A percentile compares a stretch with the other conserved stretches of the same genome.
These are phyloP conservation scores for Agrocybe praecox DNA, from an alignment of 768 basidiomycete genomes.

Conservation along the genomic window DNA sequence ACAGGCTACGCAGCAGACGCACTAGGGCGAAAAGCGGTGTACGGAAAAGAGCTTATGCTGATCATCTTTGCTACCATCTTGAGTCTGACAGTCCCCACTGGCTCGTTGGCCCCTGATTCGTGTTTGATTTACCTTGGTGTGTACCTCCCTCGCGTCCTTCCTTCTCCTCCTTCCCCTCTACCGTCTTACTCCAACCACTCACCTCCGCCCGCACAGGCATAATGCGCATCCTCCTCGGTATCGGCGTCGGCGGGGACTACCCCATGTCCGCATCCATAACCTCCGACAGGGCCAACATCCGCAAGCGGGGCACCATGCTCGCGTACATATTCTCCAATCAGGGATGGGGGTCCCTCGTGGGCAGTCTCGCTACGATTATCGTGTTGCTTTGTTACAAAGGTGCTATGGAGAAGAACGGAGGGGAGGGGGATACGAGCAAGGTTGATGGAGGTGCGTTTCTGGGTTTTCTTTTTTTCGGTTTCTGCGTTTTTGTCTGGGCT, in stretches of 20 bases:
- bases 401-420: constrained; percentile 53
- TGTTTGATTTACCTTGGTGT: constrained; percentile 64
- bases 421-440: constrained; percentile 51
- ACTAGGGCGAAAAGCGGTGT: constrained; percentile 70
- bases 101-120: constrained; percentile 49
- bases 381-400: constrained; percentile 65
- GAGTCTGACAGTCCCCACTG: constrained; percentile 66
- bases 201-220: constrained; percentile 34
- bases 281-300: constrained; percentile 64
- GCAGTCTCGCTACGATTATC: constrained; percentile 62
- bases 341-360: constrained; percentile 76
- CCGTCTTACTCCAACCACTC: no score
- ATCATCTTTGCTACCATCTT: constrained; percentile 81
- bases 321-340: constrained; percentile 78
- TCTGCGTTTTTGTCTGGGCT: background rate
- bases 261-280: constrained; percentile 75
- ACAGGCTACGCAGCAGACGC: constrained; percentile 64
- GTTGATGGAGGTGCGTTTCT: constrained; percentile 67
- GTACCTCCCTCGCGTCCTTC: constrained; percentile 22
- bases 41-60: constrained; percentile 80
- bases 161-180: no score
- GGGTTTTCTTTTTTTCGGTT: constrained; percentile 67
- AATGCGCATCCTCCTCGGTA: constrained; percentile 66
- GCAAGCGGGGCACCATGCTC: constrained; percentile 68
- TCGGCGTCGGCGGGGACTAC: constrained; percentile 82